Percentiles rank a stretch among this genome's conserved stretches.
Evolutionary conservation across 805 yeast genomes (phyloP).

Genomic region (Kregervanrija pseudodelftensis): DNA sequence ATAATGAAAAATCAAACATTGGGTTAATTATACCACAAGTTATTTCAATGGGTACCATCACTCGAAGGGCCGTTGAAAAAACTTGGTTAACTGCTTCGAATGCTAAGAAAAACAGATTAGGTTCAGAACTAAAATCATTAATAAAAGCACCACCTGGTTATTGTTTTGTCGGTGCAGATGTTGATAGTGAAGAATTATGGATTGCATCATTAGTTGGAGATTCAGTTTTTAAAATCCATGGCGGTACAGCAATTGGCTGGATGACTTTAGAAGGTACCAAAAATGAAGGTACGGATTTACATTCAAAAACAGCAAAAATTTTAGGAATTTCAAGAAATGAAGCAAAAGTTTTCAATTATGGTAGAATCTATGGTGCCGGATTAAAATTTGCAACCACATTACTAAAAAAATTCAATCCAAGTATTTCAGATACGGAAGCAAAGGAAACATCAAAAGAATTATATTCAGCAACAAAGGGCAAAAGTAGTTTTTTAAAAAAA

Average conservation of each 20-base stretch:
- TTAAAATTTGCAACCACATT: slow-evolving; percentile 80
- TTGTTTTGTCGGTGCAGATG: slow-evolving; percentile 95
- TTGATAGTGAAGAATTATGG: slow-evolving; percentile 97
- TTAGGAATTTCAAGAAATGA: slow-evolving; percentile 85
- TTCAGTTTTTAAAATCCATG: slow-evolving; percentile 80
- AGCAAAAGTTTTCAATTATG: slow-evolving; percentile 94
- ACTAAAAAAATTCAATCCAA: slow-evolving; percentile 75
- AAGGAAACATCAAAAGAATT: slow-evolving; percentile 52
- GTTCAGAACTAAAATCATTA: slow-evolving; percentile 88
- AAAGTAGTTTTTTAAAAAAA: slow-evolving; percentile 21
- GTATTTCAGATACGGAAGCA: slow-evolving; percentile 61
- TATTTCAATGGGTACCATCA: slow-evolving; percentile 92
- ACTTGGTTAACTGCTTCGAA: slow-evolving; percentile 98
- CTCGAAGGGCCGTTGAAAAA: slow-evolving; percentile 93
- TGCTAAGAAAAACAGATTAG: slow-evolving; percentile 77
- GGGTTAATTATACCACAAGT: slow-evolving; percentile 82
- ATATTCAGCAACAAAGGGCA: slow-evolving; percentile 82
- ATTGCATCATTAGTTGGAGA: slow-evolving; percentile 95
- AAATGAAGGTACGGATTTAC: slow-evolving; percentile 85
- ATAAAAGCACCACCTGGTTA: slow-evolving; percentile 85
- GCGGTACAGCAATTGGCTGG: slow-evolving; percentile 97
- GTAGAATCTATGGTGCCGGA: slow-evolving; percentile 98
- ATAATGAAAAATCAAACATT: slow-evolving; percentile 20
- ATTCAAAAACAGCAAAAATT: slow-evolving; percentile 86
- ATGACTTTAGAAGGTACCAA: slow-evolving; percentile 98